A percentile compares a stretch with the other conserved stretches of the same genome.
Evolutionary conservation across 2,329 filamentous ascomycete species (phyloP).

Genomic region (Hirsutella rhossiliensis): DNA sequence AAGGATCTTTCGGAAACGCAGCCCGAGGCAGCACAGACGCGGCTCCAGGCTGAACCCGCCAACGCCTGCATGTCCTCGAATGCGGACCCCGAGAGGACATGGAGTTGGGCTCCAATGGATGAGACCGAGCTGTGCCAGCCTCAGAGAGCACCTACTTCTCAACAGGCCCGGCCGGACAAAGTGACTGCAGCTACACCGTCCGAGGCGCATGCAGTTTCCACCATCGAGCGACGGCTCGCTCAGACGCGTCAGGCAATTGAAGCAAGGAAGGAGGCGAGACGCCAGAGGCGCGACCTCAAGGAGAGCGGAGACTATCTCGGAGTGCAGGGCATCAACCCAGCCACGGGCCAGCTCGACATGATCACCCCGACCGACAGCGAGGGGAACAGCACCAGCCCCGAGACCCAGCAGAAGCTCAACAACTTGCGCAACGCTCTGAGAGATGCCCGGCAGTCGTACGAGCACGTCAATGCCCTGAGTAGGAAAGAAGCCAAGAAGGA

Average conservation of each 20-base stretch:
- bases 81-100: slow-evolving; percentile 3
- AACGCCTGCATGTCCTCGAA: too few species aligned
- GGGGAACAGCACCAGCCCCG: slow-evolving; percentile 19
- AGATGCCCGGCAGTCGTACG: slow-evolving; percentile 20
- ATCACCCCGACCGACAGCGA: slow-evolving; percentile 38
- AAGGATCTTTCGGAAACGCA: slow-evolving; percentile 10
- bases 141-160: background rate
- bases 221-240: background rate
- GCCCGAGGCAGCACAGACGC: background rate
- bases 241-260: slow-evolving; percentile 6
- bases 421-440: slow-evolving; percentile 19
- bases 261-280: slow-evolving; percentile 18
- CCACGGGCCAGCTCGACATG: slow-evolving; percentile 39
- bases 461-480: slow-evolving; percentile 30
- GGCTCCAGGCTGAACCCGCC: background rate
- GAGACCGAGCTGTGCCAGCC: background rate
- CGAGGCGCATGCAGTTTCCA: background rate
- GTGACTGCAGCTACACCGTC: background rate
- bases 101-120: slow-evolving; percentile 8
- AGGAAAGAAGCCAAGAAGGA: slow-evolving; percentile 28
- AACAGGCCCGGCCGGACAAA: background rate
- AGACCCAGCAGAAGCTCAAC: slow-evolving; percentile 18
- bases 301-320: slow-evolving; percentile 47
- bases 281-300: slow-evolving; percentile 32
- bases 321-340: slow-evolving; percentile 45